Conservation (phyloP, 2,329 filamentous ascomycete genomes). For the Aspergillus awamori region DNA sequence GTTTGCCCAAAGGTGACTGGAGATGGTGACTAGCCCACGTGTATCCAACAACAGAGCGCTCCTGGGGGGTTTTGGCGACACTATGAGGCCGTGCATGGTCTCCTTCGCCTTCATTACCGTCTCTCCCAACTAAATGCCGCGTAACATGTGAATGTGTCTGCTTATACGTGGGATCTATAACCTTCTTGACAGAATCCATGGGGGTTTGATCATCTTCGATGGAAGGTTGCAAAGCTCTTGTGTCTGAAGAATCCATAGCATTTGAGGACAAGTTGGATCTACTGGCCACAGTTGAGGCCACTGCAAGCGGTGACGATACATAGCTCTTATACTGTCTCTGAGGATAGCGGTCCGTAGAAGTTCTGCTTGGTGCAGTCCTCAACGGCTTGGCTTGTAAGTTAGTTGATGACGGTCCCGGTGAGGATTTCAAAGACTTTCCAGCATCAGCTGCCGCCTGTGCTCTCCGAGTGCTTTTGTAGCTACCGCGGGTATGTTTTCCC, state of each 20-base stretch:
- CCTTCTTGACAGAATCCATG: background rate
- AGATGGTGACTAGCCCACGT: background rate
- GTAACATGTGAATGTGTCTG: background rate
- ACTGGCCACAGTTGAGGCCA: conserved; percentile 24
- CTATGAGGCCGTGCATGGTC: background rate
- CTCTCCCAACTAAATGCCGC: no score
- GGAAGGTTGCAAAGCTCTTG: background rate
- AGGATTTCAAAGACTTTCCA: background rate
- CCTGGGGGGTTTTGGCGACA: background rate
- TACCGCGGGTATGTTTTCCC: background rate
- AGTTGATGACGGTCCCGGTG: background rate
- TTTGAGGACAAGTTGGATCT: conserved; percentile 5
- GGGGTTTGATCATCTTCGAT: background rate
- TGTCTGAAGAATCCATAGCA: background rate
- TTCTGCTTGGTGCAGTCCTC: conserved; percentile 2
- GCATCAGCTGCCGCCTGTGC: background rate
- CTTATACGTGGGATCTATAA: background rate
- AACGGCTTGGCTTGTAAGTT: background rate
- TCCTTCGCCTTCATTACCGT: background rate
- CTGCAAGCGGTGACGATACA: conserved; percentile 38
- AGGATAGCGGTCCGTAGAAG: conserved; percentile 10
- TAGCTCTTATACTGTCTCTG: conserved; percentile 27
- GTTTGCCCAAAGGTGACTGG: background rate
- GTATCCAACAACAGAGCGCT: background rate
- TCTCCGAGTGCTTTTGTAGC: background rate